Base-by-base conservation (phyloP, 345 rosid genomes). In the Eucalyptus paniculata region DNA sequence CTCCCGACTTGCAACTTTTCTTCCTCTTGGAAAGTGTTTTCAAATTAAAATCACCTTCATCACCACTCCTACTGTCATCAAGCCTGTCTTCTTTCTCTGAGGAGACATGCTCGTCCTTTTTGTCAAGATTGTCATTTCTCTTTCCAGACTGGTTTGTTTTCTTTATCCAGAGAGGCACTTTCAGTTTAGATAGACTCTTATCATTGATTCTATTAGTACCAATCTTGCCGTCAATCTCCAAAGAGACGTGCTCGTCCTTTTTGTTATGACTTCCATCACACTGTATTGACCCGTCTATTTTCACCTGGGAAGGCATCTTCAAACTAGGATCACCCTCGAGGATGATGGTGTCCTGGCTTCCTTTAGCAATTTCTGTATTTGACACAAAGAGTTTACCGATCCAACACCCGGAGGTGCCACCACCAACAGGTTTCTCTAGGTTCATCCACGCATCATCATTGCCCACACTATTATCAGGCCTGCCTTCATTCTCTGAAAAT, bases 281-380 rank as follows among this genome's bases (percentile, higher is more conserved):
- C 90, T 94, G 94, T 80, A 97, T 95, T 11, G 94, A 91, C 93
- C 91, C 94, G 65, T 93, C 95, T 50, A 85, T 89, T 91, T 92
- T 96, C 94, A 58, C 0, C n/a, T 26, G 30, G 65, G 65, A 58
- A 58, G 65, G 65, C n/a, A 58, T 58, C 65, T 58, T 58, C 65
- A 58, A 58, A 58, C 30, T 58, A 77, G 90, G 69, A 42, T 89
- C 92, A 86, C 99, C 99, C 93, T 97, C 98, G 88, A 96, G 96
- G 91, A 97, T 96, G 87, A 96, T 88, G 3, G 98, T 96, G 13
- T 98, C 99, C 51, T 97, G 94, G 91, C 99, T 95, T 92, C 99
- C 99, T 92, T 95, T 95, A 56, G 98, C 98, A 77, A 97, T 97
- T 93, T 95, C 99, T 89, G 51, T 89, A 92, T 90, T 93, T 42